Conservation (phyloP, 1,284 basidiomycete species). For the Cronartium ribicola region DNA sequence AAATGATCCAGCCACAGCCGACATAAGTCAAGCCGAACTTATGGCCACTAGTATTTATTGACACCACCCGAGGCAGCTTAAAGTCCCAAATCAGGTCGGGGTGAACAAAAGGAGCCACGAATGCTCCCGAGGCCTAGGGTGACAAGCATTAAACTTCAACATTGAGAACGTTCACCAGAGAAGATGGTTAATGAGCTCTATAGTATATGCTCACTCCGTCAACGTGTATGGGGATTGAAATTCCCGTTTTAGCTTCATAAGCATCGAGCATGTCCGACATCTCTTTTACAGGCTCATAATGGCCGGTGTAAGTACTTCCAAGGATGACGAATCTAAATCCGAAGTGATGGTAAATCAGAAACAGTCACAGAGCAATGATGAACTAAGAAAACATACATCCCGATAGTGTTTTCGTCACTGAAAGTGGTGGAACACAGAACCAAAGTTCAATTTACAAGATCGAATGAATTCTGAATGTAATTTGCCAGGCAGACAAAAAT, state of each 20-base stretch:
- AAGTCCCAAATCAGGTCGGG: constrained; percentile 83
- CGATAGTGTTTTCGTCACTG: constrained; percentile 57
- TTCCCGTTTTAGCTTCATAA: constrained; percentile 74
- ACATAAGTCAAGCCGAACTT: constrained; percentile 83
- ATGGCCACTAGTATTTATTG: constrained; percentile 77
- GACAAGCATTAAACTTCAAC: constrained; percentile 54
- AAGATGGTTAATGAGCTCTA: neutral
- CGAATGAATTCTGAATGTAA: neutral
- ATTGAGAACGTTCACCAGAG: neutral
- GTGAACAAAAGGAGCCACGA: constrained; percentile 74
- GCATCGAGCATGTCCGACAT: constrained; percentile 80
- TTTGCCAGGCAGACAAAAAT: too few species aligned
- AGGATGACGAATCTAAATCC: constrained; percentile 45
- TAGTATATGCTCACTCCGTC: constrained; percentile 51
- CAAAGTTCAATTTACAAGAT: neutral
- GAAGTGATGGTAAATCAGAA: constrained; percentile 45
- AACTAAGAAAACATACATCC: constrained; percentile 69
- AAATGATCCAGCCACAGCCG: constrained; percentile 83
- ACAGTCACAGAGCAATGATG: constrained; percentile 44
- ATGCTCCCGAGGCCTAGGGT: constrained; percentile 74
- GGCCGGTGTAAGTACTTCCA: constrained; percentile 78
- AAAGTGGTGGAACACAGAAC: neutral
- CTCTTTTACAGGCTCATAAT: constrained; percentile 84
- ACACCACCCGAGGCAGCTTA: constrained; percentile 75
- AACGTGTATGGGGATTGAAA: constrained; percentile 64